Evolutionary conservation across 495 filamentous ascomycete genomes (phyloP).

Genomic region (Parmelia sp.): DNA sequence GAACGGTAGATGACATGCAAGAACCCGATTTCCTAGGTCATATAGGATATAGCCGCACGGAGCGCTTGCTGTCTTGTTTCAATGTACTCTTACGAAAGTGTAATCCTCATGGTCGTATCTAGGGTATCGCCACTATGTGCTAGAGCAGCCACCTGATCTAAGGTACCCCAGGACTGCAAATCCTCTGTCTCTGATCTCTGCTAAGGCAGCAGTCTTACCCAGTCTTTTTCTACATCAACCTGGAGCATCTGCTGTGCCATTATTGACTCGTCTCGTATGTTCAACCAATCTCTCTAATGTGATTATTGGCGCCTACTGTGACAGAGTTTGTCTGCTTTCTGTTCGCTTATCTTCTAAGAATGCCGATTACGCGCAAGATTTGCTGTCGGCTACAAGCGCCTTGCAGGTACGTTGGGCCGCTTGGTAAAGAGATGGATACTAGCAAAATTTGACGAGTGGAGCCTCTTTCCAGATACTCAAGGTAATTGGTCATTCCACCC

Average conservation of each 20-base stretch:
- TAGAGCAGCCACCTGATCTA: neutral
- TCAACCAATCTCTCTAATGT: neutral
- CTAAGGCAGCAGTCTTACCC: neutral
- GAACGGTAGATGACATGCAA: too few relatives aligned
- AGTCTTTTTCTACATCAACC: neutral
- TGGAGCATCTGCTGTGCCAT: neutral
- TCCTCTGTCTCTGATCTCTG: neutral
- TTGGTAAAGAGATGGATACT: neutral
- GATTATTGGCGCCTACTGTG: neutral
- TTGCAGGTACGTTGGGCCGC: neutral
- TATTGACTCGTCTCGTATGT: neutral
- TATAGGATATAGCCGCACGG: neutral
- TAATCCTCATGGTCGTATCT: neutral
- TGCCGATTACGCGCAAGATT: neutral
- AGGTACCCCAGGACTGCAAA: neutral
- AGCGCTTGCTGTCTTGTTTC: neutral
- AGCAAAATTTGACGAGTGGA: neutral
- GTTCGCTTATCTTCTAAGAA: neutral
- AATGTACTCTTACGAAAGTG: neutral
- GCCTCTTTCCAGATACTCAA: neutral
- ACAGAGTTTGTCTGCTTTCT: neutral
- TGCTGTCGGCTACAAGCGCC: constrained; percentile 3
- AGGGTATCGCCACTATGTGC: neutral
- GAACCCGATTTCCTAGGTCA: neutral
- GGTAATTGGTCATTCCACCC: neutral